Base-by-base conservation (phyloP, 441 rosid species). In the Theobroma grandiflorum region DNA sequence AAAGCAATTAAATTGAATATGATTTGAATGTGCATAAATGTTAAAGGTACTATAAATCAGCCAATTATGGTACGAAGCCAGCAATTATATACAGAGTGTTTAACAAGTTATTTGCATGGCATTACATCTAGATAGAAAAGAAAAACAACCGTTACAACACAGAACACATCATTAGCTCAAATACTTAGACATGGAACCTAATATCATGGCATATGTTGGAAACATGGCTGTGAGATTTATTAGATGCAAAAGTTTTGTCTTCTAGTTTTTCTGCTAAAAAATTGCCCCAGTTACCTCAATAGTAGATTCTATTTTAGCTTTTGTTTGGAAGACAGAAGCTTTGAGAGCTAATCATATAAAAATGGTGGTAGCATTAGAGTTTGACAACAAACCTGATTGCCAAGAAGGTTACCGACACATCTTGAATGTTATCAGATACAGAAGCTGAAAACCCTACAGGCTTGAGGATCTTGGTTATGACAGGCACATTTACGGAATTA, bases 391-490 rank as follows among this genome's bases (percentile, higher is more conserved):
- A 97, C 99, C 99, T 95, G 86, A 86, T 59, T 8, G 93, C 98
- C 81, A 47, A 43, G 83, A 97, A 97, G 76, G 93, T 90, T 71
- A 97, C 95, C 70, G 84, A 74, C 81, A 90, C 97, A 72, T 91
- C 95, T 84, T 89, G 98, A 72, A 67, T 80, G 80, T 86, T 86
- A 75, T 90, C 88, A 66, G 89, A 66, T 43, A 88, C 89, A 72
- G 97, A 89, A 78, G 94, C 85, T 68, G 97, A 85, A 80, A 91
- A 95, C 57, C 88, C 87, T 79, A 91, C 83, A 53, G 98, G 94
- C 88, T 86, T 94, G 82, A 95, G 82, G 77, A 97, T 92, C 90
- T 89, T 91, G 74, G 75, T 80, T 75, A 97, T 87, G 33, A 82
- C 64, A 74, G 86, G 86, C 31, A 84, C 57, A 81, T 84, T 81